Evolutionary conservation across 768 basidiomycete genomes (phyloP).

Genomic region (Termitomyces sp.): DNA sequence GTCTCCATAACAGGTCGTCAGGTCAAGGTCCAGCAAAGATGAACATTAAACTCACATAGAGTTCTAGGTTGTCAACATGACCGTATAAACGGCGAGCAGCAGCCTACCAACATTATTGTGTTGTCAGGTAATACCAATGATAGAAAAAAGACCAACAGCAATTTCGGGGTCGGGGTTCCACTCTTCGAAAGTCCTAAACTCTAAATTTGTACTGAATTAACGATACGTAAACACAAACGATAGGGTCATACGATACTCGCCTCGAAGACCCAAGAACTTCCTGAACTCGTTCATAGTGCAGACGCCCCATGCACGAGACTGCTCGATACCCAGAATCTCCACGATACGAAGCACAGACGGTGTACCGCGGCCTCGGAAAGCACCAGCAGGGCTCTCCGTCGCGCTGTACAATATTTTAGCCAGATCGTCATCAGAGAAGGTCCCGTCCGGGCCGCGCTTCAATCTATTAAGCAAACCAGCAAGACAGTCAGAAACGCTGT

Average conservation of each 20-base stretch:
- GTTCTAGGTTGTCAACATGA: constrained; percentile 29
- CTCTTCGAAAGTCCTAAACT: constrained; percentile 44
- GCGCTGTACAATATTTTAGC: constrained; percentile 41
- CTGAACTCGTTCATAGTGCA: constrained; percentile 56
- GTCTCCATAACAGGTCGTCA: constrained; percentile 9
- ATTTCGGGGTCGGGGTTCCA: constrained; percentile 47
- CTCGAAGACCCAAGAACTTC: constrained; percentile 40
- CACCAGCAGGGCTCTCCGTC: constrained; percentile 38
- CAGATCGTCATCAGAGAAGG: constrained; percentile 49
- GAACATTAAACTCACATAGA: constrained; percentile 19
- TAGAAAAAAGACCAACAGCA: constrained; percentile 23
- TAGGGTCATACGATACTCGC: constrained; percentile 17
- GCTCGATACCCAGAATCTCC: constrained; percentile 52
- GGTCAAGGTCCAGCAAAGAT: background rate
- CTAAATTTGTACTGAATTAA: constrained; percentile 15
- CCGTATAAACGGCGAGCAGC: constrained; percentile 28
- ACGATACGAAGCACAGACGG: constrained; percentile 42
- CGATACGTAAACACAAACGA: background rate
- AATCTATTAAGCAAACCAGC: constrained; percentile 26
- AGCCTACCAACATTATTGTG: background rate
- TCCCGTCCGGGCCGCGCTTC: constrained; percentile 37
- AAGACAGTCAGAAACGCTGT: background rate
- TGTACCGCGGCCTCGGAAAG: constrained; percentile 43
- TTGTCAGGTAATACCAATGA: background rate
- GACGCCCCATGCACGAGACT: constrained; percentile 50